These are phyloP conservation scores for Pythium insidiosum DNA, from an alignment of 352 stramenopile species.

Conservation along the genomic window DNA sequence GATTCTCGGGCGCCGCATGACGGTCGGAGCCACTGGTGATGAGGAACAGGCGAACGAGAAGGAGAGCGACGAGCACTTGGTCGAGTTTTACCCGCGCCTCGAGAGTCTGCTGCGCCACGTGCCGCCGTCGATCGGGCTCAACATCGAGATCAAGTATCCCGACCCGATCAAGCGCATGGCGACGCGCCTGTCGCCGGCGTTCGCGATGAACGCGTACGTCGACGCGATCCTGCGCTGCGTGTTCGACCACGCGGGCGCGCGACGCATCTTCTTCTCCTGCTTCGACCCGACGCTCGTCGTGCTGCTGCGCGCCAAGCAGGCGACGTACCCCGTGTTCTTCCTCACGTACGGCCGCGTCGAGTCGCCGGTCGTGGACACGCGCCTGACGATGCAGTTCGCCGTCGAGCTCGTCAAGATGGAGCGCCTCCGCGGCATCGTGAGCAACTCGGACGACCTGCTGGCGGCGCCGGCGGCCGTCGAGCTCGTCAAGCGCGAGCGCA, in stretches of 20 bases:
- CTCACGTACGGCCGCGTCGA: slow-evolving; percentile 57
- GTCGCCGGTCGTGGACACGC: slow-evolving; percentile 31
- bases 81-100: slow-evolving; percentile 63
- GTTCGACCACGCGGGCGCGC: slow-evolving; percentile 47
- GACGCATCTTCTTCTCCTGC: slow-evolving; percentile 77
- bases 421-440: slow-evolving; percentile 59
- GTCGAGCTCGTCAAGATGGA: slow-evolving; percentile 56
- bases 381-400: slow-evolving; percentile 59
- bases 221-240: slow-evolving; percentile 65
- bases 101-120: slow-evolving; percentile 64
- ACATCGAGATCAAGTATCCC: slow-evolving; percentile 83
- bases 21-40: slow-evolving; percentile 8
- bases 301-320: slow-evolving; percentile 57
- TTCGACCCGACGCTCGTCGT: slow-evolving; percentile 69
- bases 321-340: slow-evolving; percentile 68
- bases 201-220: slow-evolving; percentile 71
- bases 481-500: slow-evolving; percentile 36
- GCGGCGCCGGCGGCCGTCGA: slow-evolving; percentile 33
- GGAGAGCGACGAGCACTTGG: slow-evolving; percentile 38
- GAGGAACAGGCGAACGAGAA: slow-evolving; percentile 2
- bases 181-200: slow-evolving; percentile 40
- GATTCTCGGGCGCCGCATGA: slow-evolving; percentile 18
- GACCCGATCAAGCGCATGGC: slow-evolving; percentile 27
- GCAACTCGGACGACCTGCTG: slow-evolving; percentile 67
- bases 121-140: slow-evolving; percentile 59